phyloP scores from a whole-genome alignment of 441 rosid species.

The Dalechampia spathulata region DNA sequence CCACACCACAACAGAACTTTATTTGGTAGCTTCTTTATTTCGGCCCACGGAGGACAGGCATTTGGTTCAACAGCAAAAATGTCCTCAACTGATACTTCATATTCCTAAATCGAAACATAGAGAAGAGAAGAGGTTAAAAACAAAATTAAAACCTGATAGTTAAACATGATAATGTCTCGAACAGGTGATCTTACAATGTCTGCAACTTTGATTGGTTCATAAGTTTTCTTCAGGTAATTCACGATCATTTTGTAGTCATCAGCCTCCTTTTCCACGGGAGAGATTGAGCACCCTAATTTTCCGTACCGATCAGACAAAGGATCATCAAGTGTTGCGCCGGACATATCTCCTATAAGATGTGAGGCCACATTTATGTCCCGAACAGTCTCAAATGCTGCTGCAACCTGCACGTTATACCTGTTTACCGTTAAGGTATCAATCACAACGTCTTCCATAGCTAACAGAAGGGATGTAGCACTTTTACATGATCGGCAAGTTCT shows the following conservation, averaged over 20 bases:
- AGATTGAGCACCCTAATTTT: constrained; percentile 53
- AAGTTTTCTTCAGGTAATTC: constrained; percentile 61
- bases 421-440: too few relatives aligned
- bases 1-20: constrained; percentile 84
- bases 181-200: constrained; percentile 38
- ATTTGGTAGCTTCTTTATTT: constrained; percentile 54
- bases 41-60: constrained; percentile 53
- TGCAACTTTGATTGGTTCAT: constrained; percentile 62
- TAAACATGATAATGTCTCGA: too few relatives aligned
- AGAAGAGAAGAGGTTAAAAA: neutral
- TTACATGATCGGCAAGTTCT: constrained; percentile 74
- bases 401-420: constrained; percentile 34
- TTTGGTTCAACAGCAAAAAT: constrained; percentile 47
- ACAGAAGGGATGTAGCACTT: too few relatives aligned
- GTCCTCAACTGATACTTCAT: constrained; percentile 54
- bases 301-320: constrained; percentile 53
- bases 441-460: too few relatives aligned
- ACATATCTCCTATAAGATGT: constrained; percentile 58
- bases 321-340: constrained; percentile 61
- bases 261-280: constrained; percentile 47
- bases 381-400: constrained; percentile 53
- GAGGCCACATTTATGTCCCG: constrained; percentile 66
- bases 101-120: constrained; percentile 34
- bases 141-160: neutral
- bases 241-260: constrained; percentile 71